Base-by-base conservation (phyloP, 2,329 filamentous ascomycete species). In the Nemania sp. region DNA sequence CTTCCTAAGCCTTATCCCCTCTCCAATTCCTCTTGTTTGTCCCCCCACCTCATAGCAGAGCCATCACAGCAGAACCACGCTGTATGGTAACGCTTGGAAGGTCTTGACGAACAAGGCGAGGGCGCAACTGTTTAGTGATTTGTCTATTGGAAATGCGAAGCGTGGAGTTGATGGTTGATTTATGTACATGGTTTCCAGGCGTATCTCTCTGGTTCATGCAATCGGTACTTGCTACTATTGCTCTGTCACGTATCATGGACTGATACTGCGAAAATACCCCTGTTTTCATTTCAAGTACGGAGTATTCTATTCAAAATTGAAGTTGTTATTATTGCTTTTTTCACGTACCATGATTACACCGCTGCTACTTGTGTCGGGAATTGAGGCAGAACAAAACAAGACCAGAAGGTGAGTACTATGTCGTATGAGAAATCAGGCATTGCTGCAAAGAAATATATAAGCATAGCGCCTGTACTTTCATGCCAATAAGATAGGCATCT, bases 141-240 rank as follows among this genome's bases (percentile, higher is more conserved):
- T 5, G 27, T 59, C 10, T 18, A 1, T 32, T 41, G 8, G 35
- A 41, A 41, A 41, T 41, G 35, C 35, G 15, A 41, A 52, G 57
- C 57, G 29, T 41, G 45, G 45, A 60, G 45, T 51, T 52, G 15
- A 22, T 52, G 43, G 13, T 41, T 51, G 43, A 20, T 41, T 51
- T 2, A 29, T n/a, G 18, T 5, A 47, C 15, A 13, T 32, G 10
- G 29, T 54, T 45, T 22, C 32, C 41, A 5, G 43, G 13, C n/a
- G 20, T 49, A 32, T 45, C 4, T 18, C 15, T 41, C 13, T 5
- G 13, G 43, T 7, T n/a, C 18, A 45, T 45, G 18, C 32, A 35
- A 11, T 35, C 5, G 5, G 32, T 35, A 35, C 32, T 35, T n/a
- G n/a, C n/a, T n/a, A n/a, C n/a, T n/a, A n/a, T n/a, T n/a, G n/a